Evolutionary conservation across 345 rosid genomes (phyloP).

Genomic region (Arabidopsis arenosa): DNA sequence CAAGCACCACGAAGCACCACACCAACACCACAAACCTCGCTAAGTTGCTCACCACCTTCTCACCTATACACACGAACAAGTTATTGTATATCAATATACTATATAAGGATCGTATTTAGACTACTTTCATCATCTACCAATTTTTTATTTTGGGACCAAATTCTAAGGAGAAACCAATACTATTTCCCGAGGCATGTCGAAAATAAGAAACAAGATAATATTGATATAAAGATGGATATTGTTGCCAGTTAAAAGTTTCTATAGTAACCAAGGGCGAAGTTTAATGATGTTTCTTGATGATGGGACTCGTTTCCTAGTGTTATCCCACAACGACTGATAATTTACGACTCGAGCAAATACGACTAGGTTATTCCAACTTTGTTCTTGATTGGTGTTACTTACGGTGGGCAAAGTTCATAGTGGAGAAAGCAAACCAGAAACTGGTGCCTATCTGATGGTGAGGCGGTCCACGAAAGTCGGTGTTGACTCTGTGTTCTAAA

Average conservation of each 20-base stretch:
- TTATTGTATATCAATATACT: neutral
- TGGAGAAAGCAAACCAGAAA: conserved; percentile 48
- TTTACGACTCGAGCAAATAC: neutral
- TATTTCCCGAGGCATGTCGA: neutral
- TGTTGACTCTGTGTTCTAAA: conserved; percentile 71
- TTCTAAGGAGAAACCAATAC: neutral
- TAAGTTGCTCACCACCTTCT: conserved; percentile 46
- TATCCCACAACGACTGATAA: neutral
- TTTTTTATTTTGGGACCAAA: neutral
- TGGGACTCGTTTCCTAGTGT: neutral
- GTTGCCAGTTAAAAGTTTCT: neutral
- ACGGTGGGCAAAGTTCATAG: conserved; percentile 44
- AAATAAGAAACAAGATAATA: no score
- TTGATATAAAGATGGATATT: neutral
- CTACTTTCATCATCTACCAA: neutral
- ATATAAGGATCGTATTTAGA: neutral
- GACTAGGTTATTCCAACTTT: neutral
- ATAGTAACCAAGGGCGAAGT: neutral
- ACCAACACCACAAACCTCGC: conserved; percentile 46
- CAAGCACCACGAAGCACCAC: conserved; percentile 48
- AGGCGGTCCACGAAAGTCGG: conserved; percentile 61
- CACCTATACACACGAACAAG: conserved; percentile 30
- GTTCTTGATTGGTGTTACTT: conserved; percentile 27
- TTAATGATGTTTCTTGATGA: neutral
- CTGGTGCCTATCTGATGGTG: conserved; percentile 44